A percentile compares a stretch with the other conserved stretches of the same genome.
phyloP scores from a whole-genome alignment of 371 early-diverging fungal genomes.

The Gilbertella persicaria region DNA sequence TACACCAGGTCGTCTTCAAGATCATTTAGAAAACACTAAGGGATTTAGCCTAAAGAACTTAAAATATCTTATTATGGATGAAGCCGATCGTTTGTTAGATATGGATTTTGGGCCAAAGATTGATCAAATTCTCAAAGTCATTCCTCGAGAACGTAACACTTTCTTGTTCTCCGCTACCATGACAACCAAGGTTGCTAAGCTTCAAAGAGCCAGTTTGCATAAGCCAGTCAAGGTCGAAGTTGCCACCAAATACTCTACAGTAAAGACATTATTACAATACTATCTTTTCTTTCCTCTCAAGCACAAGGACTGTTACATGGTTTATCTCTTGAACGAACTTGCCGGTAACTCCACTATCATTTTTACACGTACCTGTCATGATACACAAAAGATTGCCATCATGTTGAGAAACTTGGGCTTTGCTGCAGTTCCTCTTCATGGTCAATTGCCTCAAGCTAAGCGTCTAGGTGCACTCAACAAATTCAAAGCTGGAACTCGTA shows the following conservation, averaged over 20 bases:
- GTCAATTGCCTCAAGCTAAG: conserved; percentile 90
- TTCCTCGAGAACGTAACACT: conserved; percentile 91
- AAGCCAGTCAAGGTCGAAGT: conserved; percentile 94
- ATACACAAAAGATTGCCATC: conserved; percentile 81
- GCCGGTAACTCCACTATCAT: conserved; percentile 91
- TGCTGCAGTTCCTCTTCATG: conserved; percentile 92
- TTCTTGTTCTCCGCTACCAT: conserved; percentile 98
- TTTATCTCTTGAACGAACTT: conserved; percentile 89
- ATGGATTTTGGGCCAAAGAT: conserved; percentile 97
- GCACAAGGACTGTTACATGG: conserved; percentile 93
- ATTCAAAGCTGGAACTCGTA: conserved; percentile 86
- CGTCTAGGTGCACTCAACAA: conserved; percentile 90
- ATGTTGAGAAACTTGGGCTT: conserved; percentile 91
- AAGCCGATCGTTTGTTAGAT: conserved; percentile 97
- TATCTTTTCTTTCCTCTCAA: conserved; percentile 96
- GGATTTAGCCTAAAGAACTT: conserved; percentile 86
- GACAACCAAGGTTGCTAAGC: conserved; percentile 94
- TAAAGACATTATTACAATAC: conserved; percentile 90
- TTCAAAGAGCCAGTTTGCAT: conserved; percentile 90
- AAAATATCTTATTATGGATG: conserved; percentile 96
- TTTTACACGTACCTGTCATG: conserved; percentile 88
- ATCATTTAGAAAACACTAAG: conserved; percentile 98
- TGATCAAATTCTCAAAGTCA: conserved; percentile 91
- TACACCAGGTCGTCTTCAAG: conserved; percentile 98
- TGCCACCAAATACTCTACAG: conserved; percentile 91